These are phyloP conservation scores for Alliaria petiolata DNA, from an alignment of 345 rosid species.

Conservation along the genomic window DNA sequence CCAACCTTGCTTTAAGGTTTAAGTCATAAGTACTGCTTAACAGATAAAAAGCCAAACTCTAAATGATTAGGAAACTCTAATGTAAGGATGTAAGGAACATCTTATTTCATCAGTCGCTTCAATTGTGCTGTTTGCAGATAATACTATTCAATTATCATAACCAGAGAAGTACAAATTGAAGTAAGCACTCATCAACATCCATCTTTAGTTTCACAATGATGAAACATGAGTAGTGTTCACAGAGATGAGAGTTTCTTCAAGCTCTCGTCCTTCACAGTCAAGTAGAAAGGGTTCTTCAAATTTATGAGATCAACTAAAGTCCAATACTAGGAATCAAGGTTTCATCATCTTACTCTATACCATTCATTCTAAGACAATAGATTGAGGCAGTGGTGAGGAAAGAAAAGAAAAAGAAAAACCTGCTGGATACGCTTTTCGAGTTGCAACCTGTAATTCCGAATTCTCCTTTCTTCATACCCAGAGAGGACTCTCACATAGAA, in stretches of 20 bases:
- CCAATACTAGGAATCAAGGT: neutral
- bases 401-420: slow-evolving; percentile 30
- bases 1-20: neutral
- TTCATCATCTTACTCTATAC: neutral
- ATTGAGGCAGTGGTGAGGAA: neutral
- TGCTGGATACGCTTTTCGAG: slow-evolving; percentile 69
- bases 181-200: neutral
- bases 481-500: slow-evolving; percentile 88
- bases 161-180: neutral
- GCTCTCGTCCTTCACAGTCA: neutral
- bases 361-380: neutral
- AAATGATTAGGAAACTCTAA: neutral
- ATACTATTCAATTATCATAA: neutral
- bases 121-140: neutral
- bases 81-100: neutral
- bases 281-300: neutral
- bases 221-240: neutral
- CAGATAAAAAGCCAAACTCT: neutral
- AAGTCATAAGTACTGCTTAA: neutral
- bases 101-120: neutral
- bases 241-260: neutral
- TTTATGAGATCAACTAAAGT: neutral
- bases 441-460: slow-evolving; percentile 70
- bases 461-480: slow-evolving; percentile 85
- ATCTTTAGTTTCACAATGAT: neutral